Conservation (phyloP, 768 basidiomycete genomes). For the Hemileccinum rubropunctum region DNA sequence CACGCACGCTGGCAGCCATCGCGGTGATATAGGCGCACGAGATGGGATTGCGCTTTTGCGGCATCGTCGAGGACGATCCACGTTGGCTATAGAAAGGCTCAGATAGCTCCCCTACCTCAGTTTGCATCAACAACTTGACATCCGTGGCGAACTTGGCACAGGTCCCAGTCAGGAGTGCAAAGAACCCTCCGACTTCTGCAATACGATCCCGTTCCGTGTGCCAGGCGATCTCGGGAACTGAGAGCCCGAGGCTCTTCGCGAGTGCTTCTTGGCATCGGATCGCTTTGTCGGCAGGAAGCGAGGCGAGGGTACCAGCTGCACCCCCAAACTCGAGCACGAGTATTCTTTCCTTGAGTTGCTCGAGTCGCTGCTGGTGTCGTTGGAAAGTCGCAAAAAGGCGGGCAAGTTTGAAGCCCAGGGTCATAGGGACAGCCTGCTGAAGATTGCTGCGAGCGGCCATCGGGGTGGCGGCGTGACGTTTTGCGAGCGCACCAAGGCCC, state of each 20-base stretch:
- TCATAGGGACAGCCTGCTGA: slow-evolving; percentile 48
- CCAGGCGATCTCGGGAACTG: slow-evolving; percentile 32
- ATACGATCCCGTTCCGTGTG: slow-evolving; percentile 45
- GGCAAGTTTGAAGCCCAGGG: slow-evolving; percentile 47
- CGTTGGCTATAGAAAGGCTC: slow-evolving; percentile 44
- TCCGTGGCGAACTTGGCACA: slow-evolving; percentile 47
- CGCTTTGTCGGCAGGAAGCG: slow-evolving; percentile 37
- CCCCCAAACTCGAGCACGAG: slow-evolving; percentile 45
- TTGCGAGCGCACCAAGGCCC: slow-evolving; percentile 29
- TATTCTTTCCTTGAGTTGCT: slow-evolving; percentile 36
- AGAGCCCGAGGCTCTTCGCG: slow-evolving; percentile 16
- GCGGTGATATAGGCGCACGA: slow-evolving; percentile 44
- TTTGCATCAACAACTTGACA: slow-evolving; percentile 47
- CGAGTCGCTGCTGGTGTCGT: slow-evolving; percentile 38
- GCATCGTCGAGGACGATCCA: slow-evolving; percentile 50
- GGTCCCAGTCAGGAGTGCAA: slow-evolving; percentile 42
- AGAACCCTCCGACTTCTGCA: slow-evolving; percentile 42
- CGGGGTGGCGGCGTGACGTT: slow-evolving; percentile 35
- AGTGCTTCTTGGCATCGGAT: slow-evolving; percentile 25
- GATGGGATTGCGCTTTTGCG: slow-evolving; percentile 49
- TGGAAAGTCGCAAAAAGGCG: slow-evolving; percentile 43
- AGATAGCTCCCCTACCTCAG: slow-evolving; percentile 43
- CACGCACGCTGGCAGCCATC: slow-evolving; percentile 40
- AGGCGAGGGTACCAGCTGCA: slow-evolving; percentile 45
- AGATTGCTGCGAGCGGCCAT: slow-evolving; percentile 49